These are phyloP conservation scores for Rhodotorula sp. DNA, from an alignment of 1,284 basidiomycete genomes.

Conservation along the genomic window DNA sequence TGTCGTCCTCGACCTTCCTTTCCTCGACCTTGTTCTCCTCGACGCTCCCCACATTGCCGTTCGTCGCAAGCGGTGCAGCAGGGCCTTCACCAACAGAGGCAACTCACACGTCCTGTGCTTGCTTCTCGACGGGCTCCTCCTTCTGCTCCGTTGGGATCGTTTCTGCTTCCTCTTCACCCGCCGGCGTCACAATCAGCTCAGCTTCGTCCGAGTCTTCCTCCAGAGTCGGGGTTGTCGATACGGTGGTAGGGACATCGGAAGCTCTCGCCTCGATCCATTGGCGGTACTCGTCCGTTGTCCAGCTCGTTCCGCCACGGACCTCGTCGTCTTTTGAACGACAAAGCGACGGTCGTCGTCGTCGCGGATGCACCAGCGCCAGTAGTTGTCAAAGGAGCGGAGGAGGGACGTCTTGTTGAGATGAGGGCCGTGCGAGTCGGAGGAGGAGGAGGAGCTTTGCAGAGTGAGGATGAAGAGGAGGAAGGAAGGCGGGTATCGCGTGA, in stretches of 20 bases:
- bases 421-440: neutral
- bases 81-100: too few relatives aligned
- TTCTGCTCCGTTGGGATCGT: neutral
- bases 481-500: conserved; percentile 27
- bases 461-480: conserved; percentile 30
- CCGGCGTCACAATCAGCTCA: neutral
- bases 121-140: neutral
- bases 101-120: too few relatives aligned
- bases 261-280: conserved; percentile 11
- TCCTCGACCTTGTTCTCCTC: too few relatives aligned
- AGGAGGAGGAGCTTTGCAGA: conserved; percentile 9
- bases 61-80: too few relatives aligned
- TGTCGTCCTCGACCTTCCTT: too few relatives aligned
- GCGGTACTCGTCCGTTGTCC: conserved; percentile 15
- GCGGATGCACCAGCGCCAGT: conserved; percentile 34
- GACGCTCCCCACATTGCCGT: too few relatives aligned
- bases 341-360: conserved; percentile 21
- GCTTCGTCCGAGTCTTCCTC: neutral
- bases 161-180: neutral
- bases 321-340: neutral
- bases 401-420: conserved; percentile 13
- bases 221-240: too few relatives aligned
- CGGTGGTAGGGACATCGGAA: neutral
- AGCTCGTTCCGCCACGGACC: conserved; percentile 1
- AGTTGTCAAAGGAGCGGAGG: conserved; percentile 24